These are phyloP conservation scores for Colletotrichum truncatum DNA, from an alignment of 2,329 filamentous ascomycete genomes.

Conservation along the genomic window DNA sequence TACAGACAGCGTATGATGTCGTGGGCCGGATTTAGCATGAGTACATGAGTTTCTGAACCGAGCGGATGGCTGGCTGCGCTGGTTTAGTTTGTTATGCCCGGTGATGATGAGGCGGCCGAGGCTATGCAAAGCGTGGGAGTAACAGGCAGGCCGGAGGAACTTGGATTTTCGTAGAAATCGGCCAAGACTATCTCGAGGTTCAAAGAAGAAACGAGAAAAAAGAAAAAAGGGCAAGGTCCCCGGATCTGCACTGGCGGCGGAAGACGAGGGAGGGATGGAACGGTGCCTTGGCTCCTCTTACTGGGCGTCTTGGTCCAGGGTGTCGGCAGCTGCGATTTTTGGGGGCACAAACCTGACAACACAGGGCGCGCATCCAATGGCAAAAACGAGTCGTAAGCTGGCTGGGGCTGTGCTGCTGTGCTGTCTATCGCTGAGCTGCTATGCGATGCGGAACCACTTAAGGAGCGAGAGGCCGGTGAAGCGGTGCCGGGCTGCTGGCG, in stretches of 20 bases:
- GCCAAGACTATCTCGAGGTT: not conserved
- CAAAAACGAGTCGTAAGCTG: conserved; percentile 30
- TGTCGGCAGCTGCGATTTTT: not conserved
- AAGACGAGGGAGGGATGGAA: not conserved
- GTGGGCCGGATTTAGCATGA: no score
- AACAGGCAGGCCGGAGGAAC: not conserved
- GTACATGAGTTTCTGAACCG: not conserved
- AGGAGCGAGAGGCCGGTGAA: not conserved
- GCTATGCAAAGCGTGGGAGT: not conserved
- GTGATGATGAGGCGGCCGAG: not conserved
- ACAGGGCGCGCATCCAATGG: conserved; percentile 10
- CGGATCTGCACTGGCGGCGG: conserved; percentile 10
- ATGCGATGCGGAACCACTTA: not conserved
- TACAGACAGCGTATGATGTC: not conserved
- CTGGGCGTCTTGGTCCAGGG: not conserved
- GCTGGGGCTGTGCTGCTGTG: conserved; percentile 16
- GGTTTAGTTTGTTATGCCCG: not conserved
- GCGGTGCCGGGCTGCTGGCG: not conserved
- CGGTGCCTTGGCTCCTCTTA: not conserved
- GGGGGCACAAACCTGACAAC: not conserved
- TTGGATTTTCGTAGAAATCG: not conserved
- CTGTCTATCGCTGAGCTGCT: not conserved
- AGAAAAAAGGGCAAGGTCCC: not conserved
- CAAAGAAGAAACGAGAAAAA: conserved; percentile 2
- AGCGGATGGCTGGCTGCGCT: not conserved